A percentile compares a stretch with the other conserved stretches of the same genome.
phyloP scores from a whole-genome alignment of 1,284 basidiomycete genomes.

The Ceratobasidium sp. region DNA sequence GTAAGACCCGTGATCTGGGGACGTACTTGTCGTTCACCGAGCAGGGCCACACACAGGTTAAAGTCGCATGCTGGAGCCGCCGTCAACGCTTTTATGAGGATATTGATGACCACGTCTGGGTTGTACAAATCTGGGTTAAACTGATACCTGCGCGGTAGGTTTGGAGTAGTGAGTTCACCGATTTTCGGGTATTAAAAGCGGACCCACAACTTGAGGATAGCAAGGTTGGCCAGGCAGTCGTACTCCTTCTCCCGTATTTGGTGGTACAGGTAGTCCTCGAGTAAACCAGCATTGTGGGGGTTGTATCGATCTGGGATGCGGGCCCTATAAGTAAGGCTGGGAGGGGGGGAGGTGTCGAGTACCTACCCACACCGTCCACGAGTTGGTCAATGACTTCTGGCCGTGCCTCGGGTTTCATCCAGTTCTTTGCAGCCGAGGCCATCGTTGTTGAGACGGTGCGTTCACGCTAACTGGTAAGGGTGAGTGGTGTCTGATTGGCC shows the following conservation, averaged over 20 bases:
- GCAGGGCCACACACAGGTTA: slow-evolving; percentile 90
- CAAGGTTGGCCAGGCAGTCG: slow-evolving; percentile 93
- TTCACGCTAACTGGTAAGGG: no score
- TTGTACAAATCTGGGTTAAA: slow-evolving; percentile 96
- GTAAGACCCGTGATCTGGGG: slow-evolving; percentile 10
- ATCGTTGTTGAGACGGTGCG: no score
- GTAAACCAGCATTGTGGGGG: slow-evolving; percentile 89
- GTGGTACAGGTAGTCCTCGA: slow-evolving; percentile 95
- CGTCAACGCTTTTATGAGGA: slow-evolving; percentile 92
- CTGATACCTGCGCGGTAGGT: slow-evolving; percentile 77
- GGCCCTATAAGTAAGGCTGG: slow-evolving; percentile 30
- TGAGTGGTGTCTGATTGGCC: not conserved
- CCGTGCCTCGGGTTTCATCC: slow-evolving; percentile 72
- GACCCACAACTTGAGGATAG: slow-evolving; percentile 84
- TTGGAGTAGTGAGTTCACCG: not conserved
- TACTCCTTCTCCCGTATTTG: slow-evolving; percentile 92
- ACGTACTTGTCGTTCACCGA: slow-evolving; percentile 73
- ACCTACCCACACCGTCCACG: slow-evolving; percentile 90
- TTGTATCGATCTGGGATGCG: slow-evolving; percentile 87
- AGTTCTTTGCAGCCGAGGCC: slow-evolving; percentile 50
- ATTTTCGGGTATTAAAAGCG: not conserved
- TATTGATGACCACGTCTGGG: slow-evolving; percentile 92
- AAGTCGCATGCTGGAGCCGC: slow-evolving; percentile 90
- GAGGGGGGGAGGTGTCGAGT: slow-evolving; percentile 4
- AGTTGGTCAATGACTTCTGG: slow-evolving; percentile 89